Conservation (phyloP, 805 yeast genomes). For the Kuraishia capsulata region DNA sequence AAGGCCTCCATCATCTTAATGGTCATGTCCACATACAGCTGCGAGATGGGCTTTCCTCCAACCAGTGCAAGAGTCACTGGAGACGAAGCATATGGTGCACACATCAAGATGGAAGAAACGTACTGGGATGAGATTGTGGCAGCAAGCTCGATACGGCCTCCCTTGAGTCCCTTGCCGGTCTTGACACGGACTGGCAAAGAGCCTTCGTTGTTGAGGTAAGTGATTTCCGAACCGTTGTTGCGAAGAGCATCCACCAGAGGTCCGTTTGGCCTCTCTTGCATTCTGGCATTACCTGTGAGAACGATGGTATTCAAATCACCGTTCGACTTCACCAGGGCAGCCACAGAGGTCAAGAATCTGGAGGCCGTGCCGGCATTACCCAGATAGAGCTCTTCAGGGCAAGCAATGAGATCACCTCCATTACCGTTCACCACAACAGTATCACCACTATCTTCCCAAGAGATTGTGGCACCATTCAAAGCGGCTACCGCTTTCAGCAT, state of each 20-base stretch:
- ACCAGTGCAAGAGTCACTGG: slow-evolving; percentile 84
- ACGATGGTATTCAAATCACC: slow-evolving; percentile 34
- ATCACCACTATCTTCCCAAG: slow-evolving; percentile 84
- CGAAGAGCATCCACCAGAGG: slow-evolving; percentile 89
- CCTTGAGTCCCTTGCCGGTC: slow-evolving; percentile 66
- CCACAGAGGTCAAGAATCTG: slow-evolving; percentile 86
- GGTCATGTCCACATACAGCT: slow-evolving; percentile 94
- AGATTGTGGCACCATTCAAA: slow-evolving; percentile 72
- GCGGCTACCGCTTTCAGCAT: slow-evolving; percentile 83
- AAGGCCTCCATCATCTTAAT: slow-evolving; percentile 89
- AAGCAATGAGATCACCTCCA: slow-evolving; percentile 66
- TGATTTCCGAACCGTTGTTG: slow-evolving; percentile 67
- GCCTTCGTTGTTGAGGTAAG: slow-evolving; percentile 67
- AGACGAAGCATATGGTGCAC: slow-evolving; percentile 89
- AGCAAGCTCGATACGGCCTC: slow-evolving; percentile 88
- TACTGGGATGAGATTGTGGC: slow-evolving; percentile 97
- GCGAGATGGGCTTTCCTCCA: slow-evolving; percentile 97
- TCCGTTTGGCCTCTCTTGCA: slow-evolving; percentile 97
- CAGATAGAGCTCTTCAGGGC: slow-evolving; percentile 62
- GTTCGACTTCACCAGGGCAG: slow-evolving; percentile 62
- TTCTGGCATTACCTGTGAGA: slow-evolving; percentile 89
- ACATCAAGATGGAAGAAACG: slow-evolving; percentile 91
- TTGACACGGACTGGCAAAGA: slow-evolving; percentile 72
- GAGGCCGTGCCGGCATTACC: slow-evolving; percentile 99
- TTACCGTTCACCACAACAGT: slow-evolving; percentile 79